phyloP scores from a whole-genome alignment of 2,329 filamentous ascomycete species.

The Simplicillium sp. region DNA sequence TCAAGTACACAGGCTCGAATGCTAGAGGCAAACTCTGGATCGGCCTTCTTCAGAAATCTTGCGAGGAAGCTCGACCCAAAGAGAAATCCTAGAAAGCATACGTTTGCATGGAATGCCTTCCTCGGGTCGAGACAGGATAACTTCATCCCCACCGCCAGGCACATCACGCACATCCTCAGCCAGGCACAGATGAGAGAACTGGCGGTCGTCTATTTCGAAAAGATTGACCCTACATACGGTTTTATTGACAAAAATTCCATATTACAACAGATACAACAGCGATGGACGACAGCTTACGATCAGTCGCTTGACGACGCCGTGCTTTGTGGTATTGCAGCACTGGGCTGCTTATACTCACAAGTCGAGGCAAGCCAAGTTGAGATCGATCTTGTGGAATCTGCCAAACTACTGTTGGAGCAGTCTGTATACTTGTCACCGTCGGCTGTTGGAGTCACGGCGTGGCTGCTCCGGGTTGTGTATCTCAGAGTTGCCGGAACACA shows the following conservation, averaged over 20 bases:
- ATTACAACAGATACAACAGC: constrained; percentile 15
- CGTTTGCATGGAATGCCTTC: constrained; percentile 45
- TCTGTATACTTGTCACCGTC: constrained; percentile 20
- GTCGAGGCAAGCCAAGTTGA: constrained; percentile 29
- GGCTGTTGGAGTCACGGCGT: constrained; percentile 32
- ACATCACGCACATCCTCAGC: constrained; percentile 35
- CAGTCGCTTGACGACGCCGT: constrained; percentile 33
- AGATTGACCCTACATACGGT: constrained; percentile 42
- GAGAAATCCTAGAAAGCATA: constrained; percentile 40
- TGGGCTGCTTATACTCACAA: constrained; percentile 42
- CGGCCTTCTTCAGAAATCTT: constrained; percentile 43
- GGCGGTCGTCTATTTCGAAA: constrained; percentile 38
- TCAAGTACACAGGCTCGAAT: constrained; percentile 16
- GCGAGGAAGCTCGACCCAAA: constrained; percentile 42
- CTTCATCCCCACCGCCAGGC: constrained; percentile 14
- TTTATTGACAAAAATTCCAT: constrained; percentile 29
- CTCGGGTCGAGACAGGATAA: constrained; percentile 17
- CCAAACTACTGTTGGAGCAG: constrained; percentile 34
- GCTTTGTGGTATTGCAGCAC: constrained; percentile 43
- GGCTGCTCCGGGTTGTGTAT: constrained; percentile 44
- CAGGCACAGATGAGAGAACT: constrained; percentile 36
- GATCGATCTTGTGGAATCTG: constrained; percentile 33
- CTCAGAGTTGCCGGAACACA: constrained; percentile 42
- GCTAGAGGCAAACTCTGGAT: constrained; percentile 47
- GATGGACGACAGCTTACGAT: constrained; percentile 21